Conservation (phyloP, 441 rosid species). For the Daphne laureola region DNA sequence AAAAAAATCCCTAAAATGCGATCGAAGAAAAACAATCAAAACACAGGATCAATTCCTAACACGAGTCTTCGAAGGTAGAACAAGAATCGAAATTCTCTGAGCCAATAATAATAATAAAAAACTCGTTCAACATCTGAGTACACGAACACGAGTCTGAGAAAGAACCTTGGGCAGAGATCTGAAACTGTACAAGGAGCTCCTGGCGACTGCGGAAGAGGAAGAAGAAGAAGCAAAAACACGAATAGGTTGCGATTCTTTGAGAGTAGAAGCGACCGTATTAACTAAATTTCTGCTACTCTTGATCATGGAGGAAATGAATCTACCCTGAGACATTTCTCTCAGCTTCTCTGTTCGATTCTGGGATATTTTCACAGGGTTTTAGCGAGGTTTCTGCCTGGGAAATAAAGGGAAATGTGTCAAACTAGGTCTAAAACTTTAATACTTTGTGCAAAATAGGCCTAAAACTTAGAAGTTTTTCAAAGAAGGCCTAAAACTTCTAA, state of each 20-base stretch:
- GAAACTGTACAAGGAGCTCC: constrained; percentile 31
- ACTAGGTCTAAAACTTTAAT: too few relatives aligned
- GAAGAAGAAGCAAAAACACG: constrained; percentile 20
- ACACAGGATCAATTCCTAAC: background rate
- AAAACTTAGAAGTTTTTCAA: too few relatives aligned
- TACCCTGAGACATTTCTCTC: constrained; percentile 27
- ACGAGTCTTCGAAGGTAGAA: background rate
- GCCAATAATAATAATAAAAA: background rate
- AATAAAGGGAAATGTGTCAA: too few relatives aligned
- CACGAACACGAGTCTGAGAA: background rate
- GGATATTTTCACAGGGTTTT: constrained; percentile 21
- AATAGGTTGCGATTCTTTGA: constrained; percentile 23
- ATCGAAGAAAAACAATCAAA: constrained; percentile 3
- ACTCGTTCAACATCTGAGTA: background rate
- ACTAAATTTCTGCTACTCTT: constrained; percentile 32
- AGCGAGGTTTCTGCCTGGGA: constrained; percentile 5
- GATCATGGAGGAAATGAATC: constrained; percentile 36
- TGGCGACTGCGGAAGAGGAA: constrained; percentile 22
- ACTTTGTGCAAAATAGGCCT: too few relatives aligned
- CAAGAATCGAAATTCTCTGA: background rate
- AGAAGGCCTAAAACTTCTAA: too few relatives aligned
- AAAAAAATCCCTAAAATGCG: background rate
- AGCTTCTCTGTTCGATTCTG: background rate
- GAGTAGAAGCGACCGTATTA: constrained; percentile 14
- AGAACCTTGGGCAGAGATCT: constrained; percentile 43